Percentiles rank a stretch among this genome's conserved stretches.
These are phyloP conservation scores for Chlamydomonas reinhardtii DNA, from an alignment of 163 green algal genomes.

Conservation along the genomic window DNA sequence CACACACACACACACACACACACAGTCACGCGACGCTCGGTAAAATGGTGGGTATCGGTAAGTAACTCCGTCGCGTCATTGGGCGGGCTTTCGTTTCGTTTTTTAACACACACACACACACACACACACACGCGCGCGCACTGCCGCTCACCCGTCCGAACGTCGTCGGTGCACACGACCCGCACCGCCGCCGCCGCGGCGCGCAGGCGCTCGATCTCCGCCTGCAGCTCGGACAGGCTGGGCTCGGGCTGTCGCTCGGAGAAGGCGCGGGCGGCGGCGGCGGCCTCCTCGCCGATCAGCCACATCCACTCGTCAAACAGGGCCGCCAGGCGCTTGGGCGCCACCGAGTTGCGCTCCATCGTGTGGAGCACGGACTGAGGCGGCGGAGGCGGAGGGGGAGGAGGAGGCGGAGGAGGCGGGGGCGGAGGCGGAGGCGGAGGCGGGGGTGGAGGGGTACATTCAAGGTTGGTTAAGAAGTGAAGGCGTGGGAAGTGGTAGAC, in stretches of 20 bases:
- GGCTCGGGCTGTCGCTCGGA: conserved; percentile 51
- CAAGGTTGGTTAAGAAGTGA: too few relatives aligned
- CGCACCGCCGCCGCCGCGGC: conserved; percentile 56
- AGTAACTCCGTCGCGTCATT: too few relatives aligned
- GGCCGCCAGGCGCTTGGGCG: conserved; percentile 62
- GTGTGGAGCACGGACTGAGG: conserved; percentile 54
- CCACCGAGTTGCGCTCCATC: conserved; percentile 66
- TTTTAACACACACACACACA: background rate
- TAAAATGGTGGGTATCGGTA: too few relatives aligned
- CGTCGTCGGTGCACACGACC: conserved; percentile 66
- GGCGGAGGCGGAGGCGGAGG: too few relatives aligned
- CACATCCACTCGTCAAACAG: conserved; percentile 76
- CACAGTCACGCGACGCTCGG: too few relatives aligned
- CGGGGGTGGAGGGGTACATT: too few relatives aligned
- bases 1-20: too few relatives aligned
- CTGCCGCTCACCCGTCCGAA: conserved; percentile 77
- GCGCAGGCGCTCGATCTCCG: conserved; percentile 65
- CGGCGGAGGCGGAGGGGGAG: background rate
- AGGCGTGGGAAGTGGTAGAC: too few relatives aligned
- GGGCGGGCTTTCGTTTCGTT: too few relatives aligned
- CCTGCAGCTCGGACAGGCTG: conserved; percentile 61
- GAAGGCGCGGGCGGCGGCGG: conserved; percentile 55
- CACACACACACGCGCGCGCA: background rate
- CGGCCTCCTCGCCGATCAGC: conserved; percentile 66
- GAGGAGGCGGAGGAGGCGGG: too few relatives aligned